Percentiles rank a stretch among this genome's conserved stretches.
phyloP scores from a whole-genome alignment of 108 stramenopile species.

The Tribonema minus region DNA sequence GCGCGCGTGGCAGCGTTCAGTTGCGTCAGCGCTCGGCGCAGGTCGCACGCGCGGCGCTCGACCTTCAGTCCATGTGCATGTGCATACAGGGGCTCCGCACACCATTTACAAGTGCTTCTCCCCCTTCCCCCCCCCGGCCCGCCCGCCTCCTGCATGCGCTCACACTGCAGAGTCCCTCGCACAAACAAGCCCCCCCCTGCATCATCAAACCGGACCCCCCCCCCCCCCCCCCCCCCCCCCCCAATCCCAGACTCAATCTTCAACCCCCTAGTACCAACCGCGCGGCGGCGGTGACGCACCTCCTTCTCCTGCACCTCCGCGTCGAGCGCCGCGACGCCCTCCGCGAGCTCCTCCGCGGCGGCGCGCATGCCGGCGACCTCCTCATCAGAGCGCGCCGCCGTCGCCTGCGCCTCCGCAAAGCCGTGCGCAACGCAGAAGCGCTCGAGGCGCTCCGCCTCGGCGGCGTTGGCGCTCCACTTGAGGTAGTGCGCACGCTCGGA shows the following conservation, averaged over 20 bases:
- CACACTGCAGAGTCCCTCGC: too few relatives aligned
- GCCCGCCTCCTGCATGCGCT: too few relatives aligned
- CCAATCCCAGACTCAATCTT: too few relatives aligned
- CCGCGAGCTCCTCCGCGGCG: constrained; percentile 33
- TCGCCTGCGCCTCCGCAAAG: constrained; percentile 65
- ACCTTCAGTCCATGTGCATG: too few relatives aligned
- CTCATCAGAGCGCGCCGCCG: constrained; percentile 46
- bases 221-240: too few relatives aligned
- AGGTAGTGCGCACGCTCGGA: constrained; percentile 91
- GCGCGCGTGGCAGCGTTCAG: too few relatives aligned
- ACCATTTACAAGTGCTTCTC: too few relatives aligned
- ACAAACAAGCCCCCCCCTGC: not conserved
- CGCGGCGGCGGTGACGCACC: not conserved
- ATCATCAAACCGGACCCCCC: not conserved
- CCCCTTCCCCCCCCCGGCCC: too few relatives aligned
- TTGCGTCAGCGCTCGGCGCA: too few relatives aligned
- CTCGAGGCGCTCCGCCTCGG: constrained; percentile 88
- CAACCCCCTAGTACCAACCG: too few relatives aligned
- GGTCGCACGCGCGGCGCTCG: too few relatives aligned
- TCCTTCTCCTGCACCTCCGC: constrained; percentile 60
- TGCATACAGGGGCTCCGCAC: too few relatives aligned
- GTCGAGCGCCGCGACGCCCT: constrained; percentile 52
- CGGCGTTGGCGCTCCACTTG: constrained; percentile 82
- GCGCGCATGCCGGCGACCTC: constrained; percentile 42
- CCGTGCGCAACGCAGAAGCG: constrained; percentile 86